Percentiles rank a stretch among this genome's conserved stretches.
Evolutionary conservation across 176 grass and related monocot species (phyloP).

Genomic region (Phoenix roebelenii): DNA sequence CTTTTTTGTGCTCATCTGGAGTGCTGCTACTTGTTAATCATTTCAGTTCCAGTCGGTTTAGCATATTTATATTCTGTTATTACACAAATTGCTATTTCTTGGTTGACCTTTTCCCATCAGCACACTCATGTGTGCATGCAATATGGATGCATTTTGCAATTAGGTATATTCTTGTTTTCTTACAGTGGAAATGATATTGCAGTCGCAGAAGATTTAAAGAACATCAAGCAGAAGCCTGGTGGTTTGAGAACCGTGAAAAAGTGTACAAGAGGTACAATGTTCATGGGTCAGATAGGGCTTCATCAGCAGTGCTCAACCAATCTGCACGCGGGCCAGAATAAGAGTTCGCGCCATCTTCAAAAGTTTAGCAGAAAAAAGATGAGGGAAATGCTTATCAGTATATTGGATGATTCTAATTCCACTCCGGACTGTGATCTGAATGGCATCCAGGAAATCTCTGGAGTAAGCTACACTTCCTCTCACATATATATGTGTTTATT

Average conservation of each 20-base stretch:
- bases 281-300: constrained; percentile 55
- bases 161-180: too few relatives aligned
- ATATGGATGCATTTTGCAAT: too few relatives aligned
- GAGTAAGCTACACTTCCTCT: neutral
- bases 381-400: neutral
- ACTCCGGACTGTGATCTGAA: neutral
- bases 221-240: constrained; percentile 94
- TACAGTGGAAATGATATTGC: neutral
- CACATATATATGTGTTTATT: neutral
- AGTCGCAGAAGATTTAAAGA: constrained; percentile 83
- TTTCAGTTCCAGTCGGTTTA: too few relatives aligned
- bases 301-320: constrained; percentile 51
- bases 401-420: neutral
- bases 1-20: too few relatives aligned
- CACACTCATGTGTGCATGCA: too few relatives aligned
- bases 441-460: neutral
- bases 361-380: neutral
- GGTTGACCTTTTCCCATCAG: too few relatives aligned
- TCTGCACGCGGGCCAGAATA: constrained; percentile 35
- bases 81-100: too few relatives aligned
- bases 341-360: neutral
- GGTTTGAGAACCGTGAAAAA: constrained; percentile 84
- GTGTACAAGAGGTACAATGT: constrained; percentile 87
- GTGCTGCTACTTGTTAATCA: too few relatives aligned
- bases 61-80: too few relatives aligned